Base-by-base conservation (phyloP, 140 eudicot species). In the Cichorium intybus region DNA sequence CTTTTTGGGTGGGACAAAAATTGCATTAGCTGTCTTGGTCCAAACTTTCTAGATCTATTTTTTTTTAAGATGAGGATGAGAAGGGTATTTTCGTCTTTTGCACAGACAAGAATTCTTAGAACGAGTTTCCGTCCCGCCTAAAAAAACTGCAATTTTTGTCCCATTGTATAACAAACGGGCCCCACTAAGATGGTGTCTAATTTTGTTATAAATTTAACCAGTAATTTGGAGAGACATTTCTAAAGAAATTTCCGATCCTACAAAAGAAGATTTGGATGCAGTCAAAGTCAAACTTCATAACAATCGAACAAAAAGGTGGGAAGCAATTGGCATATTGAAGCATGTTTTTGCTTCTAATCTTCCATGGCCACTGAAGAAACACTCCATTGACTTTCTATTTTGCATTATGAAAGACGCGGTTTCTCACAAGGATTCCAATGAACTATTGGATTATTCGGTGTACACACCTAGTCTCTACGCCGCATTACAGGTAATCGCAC, bases 161-260 rank as follows among this genome's bases (percentile, higher is more conserved):
- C 35, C 35, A 31, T 31, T 35, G 43, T 35, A 10, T 35, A 35
- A 35, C 43, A 35, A 35, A 35, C 3, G 46, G 17, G 46, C 4
- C 46, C 46, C 46, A 18, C 47, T 43, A 24, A 53, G 45, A 24
- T 14, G 33, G 7, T 53, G 65, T 35, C 21, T 52, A 29, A 34
- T 39, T 62, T 18, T 29, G 45, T 67, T 60, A 45, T 64, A 45
- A 23, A 66, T 69, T 24, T 54, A 34, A 75, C 69, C 80, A 94
- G 97, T 86, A 39, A 79, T 89, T 65, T 94, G 97, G 97, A 85
- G 88, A 55, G 68, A 72, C 67, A 52, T 79, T 71, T 78, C 80
- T 55, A 48, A 66, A 68, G 90, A 82, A 65, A 90, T 77, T 49
- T 64, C 80, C 68, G 71, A 74, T 66, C 72, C 81, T 62, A 78